Percentiles rank a stretch among this genome's conserved stretches.
Evolutionary conservation across 2,329 filamentous ascomycete genomes (phyloP).

Genomic region (Pyrenochaeta sp.): DNA sequence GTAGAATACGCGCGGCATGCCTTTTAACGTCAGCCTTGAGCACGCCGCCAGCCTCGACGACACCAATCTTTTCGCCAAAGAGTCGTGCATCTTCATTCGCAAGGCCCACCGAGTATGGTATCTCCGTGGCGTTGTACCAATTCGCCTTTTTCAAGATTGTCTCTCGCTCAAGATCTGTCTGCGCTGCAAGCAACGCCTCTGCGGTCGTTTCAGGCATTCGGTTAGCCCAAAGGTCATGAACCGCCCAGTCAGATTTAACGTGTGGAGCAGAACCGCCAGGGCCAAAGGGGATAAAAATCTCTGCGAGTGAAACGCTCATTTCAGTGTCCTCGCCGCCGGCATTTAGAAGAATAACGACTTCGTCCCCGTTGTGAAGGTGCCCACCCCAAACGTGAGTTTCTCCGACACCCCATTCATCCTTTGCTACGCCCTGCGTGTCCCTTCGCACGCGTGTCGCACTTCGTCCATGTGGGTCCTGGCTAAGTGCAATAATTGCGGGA

Average conservation of each 20-base stretch:
- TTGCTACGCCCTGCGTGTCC: slow-evolving; percentile 22
- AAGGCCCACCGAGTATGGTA: slow-evolving; percentile 27
- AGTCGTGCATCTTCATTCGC: slow-evolving; percentile 24
- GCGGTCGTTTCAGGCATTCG: slow-evolving; percentile 29
- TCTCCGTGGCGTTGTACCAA: slow-evolving; percentile 35
- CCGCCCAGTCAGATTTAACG: slow-evolving; percentile 31
- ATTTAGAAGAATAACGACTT: slow-evolving; percentile 32
- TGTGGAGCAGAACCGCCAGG: slow-evolving; percentile 34
- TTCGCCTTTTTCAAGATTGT: slow-evolving; percentile 22
- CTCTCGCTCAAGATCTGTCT: slow-evolving; percentile 12
- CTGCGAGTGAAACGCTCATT: slow-evolving; percentile 30
- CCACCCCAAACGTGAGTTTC: slow-evolving; percentile 37
- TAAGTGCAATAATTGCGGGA: slow-evolving; percentile 36
- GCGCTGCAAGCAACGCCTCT: slow-evolving; percentile 20
- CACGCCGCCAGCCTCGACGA: slow-evolving; percentile 27
- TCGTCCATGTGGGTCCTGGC: slow-evolving; percentile 33
- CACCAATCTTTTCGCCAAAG: slow-evolving; percentile 34
- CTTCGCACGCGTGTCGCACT: slow-evolving; percentile 30
- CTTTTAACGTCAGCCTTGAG: slow-evolving; percentile 28
- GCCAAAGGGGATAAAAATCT: slow-evolving; percentile 35
- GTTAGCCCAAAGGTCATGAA: slow-evolving; percentile 34
- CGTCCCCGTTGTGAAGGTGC: slow-evolving; percentile 29
- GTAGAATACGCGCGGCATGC: slow-evolving; percentile 29
- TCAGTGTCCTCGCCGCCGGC: slow-evolving; percentile 26
- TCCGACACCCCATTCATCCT: slow-evolving; percentile 33